These are phyloP conservation scores for Aspergillus pseudonomiae DNA, from an alignment of 2,329 filamentous ascomycete genomes.

Conservation along the genomic window DNA sequence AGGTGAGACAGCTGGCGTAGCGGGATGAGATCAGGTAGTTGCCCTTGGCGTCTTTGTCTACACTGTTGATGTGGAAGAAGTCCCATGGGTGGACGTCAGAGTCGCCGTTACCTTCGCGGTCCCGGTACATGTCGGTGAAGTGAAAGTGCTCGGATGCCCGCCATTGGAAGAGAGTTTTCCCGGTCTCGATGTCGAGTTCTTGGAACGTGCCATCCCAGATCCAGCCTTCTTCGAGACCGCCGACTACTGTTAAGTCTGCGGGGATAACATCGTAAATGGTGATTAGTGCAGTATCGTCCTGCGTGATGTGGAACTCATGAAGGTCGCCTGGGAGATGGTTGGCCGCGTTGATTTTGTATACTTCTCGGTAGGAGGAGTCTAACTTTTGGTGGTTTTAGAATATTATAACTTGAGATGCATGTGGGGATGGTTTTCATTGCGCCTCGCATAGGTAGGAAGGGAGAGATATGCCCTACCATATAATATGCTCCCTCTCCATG, in stretches of 20 bases:
- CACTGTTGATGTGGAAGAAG: constrained; percentile 60
- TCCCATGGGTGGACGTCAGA: constrained; percentile 47
- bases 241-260: constrained; percentile 41
- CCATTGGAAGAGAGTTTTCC: constrained; percentile 52
- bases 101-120: constrained; percentile 21
- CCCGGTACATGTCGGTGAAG: constrained; percentile 27
- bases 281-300: constrained; percentile 47
- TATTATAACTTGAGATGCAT: background rate
- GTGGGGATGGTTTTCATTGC: background rate
- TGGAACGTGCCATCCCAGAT: constrained; percentile 48
- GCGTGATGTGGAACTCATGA: constrained; percentile 51
- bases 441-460: background rate
- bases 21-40: constrained; percentile 50
- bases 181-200: constrained; percentile 50
- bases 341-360: constrained; percentile 41
- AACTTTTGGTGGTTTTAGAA: constrained; percentile 23
- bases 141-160: constrained; percentile 50
- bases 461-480: constrained; percentile 39
- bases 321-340: constrained; percentile 42
- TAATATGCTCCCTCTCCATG: constrained; percentile 52
- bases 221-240: constrained; percentile 42
- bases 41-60: constrained; percentile 53
- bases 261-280: constrained; percentile 44
- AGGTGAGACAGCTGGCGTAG: constrained; percentile 39
- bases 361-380: constrained; percentile 37